Conservation (phyloP, 2,329 filamentous ascomycete genomes). For the Lasiodiplodia sp. region DNA sequence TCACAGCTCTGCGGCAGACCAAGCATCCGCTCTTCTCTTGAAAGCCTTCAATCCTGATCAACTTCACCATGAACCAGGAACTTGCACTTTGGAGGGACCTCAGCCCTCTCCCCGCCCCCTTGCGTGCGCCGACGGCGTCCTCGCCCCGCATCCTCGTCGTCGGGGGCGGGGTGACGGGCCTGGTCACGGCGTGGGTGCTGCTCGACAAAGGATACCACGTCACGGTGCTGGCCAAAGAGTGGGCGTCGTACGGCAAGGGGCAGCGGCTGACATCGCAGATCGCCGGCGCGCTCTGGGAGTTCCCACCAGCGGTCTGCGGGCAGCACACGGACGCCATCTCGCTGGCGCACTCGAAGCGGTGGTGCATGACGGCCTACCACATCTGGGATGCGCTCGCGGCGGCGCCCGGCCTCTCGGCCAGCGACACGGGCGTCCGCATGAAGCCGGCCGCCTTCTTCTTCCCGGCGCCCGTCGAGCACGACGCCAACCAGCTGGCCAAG, state of each 20-base stretch:
- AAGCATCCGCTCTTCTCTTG: too few relatives aligned
- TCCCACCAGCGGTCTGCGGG: slow-evolving; percentile 55
- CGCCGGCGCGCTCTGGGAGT: slow-evolving; percentile 58
- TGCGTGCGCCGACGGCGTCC: slow-evolving; percentile 5
- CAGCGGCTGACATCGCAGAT: slow-evolving; percentile 57
- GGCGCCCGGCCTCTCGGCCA: slow-evolving; percentile 33
- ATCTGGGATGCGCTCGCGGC: slow-evolving; percentile 52
- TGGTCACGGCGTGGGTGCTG: slow-evolving; percentile 52
- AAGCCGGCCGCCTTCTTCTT: slow-evolving; percentile 53
- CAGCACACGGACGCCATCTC: slow-evolving; percentile 52
- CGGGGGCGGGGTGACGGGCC: slow-evolving; percentile 41
- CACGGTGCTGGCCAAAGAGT: slow-evolving; percentile 54
- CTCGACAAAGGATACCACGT: slow-evolving; percentile 55
- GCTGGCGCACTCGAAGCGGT: slow-evolving; percentile 50
- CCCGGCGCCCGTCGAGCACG: slow-evolving; percentile 43
- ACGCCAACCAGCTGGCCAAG: slow-evolving; percentile 46
- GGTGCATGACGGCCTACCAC: slow-evolving; percentile 53
- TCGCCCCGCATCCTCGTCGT: slow-evolving; percentile 37
- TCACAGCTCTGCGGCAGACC: too few relatives aligned
- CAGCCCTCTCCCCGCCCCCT: slow-evolving; percentile 21
- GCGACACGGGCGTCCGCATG: slow-evolving; percentile 49
- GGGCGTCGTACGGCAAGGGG: slow-evolving; percentile 45
- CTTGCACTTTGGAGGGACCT: slow-evolving; percentile 28
- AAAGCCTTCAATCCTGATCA: too few relatives aligned
- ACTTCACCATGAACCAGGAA: not conserved